These are phyloP conservation scores for Kuraishia hungarica DNA, from an alignment of 805 yeast genomes.

Conservation along the genomic window DNA sequence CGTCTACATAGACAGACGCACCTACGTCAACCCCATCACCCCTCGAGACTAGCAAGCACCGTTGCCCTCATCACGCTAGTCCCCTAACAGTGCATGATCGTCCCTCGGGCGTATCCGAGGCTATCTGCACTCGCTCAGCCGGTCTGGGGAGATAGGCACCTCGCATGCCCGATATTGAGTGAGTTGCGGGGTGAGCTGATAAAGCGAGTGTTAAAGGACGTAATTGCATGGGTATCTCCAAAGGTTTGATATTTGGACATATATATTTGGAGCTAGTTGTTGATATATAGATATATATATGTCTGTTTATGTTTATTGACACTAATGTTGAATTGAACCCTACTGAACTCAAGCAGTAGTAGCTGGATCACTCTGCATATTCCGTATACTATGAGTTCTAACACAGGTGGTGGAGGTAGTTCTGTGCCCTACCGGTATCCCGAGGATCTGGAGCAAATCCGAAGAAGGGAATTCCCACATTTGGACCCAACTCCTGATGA, in stretches of 20 bases:
- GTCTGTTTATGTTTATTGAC: neutral
- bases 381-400: neutral
- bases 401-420: no score
- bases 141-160: neutral
- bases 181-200: neutral
- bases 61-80: neutral
- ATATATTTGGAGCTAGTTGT: neutral
- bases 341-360: neutral
- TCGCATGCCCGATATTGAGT: no score
- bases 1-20: no score
- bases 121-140: neutral
- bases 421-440: neutral
- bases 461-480: slow-evolving; percentile 16
- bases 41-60: no score
- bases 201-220: no score
- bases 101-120: neutral
- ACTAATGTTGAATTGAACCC: neutral
- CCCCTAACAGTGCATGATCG: neutral
- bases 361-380: neutral
- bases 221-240: no score
- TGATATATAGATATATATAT: no score
- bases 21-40: no score
- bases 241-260: no score
- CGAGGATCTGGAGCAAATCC: slow-evolving; percentile 7
- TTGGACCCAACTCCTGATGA: slow-evolving; percentile 5